Base-by-base conservation (phyloP, 2,329 filamentous ascomycete genomes). In the Dryadomyces quercivorus region DNA sequence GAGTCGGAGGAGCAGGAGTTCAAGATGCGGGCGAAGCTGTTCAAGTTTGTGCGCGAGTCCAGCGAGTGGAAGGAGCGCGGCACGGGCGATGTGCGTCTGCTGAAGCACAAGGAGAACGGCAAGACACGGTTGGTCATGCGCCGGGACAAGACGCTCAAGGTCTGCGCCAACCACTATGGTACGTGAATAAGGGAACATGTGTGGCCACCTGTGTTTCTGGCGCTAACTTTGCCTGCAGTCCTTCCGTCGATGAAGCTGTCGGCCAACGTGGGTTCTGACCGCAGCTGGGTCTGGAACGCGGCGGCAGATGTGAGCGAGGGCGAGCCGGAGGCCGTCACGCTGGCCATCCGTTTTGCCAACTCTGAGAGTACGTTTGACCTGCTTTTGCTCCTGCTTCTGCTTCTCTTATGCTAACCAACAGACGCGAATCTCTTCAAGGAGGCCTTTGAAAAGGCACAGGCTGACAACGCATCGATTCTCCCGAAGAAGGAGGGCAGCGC, bases 131-230 rank as follows among this genome's bases (percentile, higher is more conserved):
- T 98, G 65, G 93, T 98, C 64, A 98, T 98, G 93, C 87, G 93
- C 71, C 83, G 93, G 70, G 93, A 98, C 79, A 97, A 97, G 88
- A 98, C 93, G 58, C 84, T 97, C 76, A 98, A 98, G 82, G 93
- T 98, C 74, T 98, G 93, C 85, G 93, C 93, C 69, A 98, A 98
- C 80, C 93, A 98, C 81, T 98, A 98, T 75, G 85, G 91, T 95
- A 84, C 7, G 56, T 53, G 4, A 48, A 8, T 5, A 36, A 12
- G n/a, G 6, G 15, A 22, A 40, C 31, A 6, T 47, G 45, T 22
- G n/a, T n/a, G n/a, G n/a, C n/a, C n/a, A n/a, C n/a, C n/a, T n/a
- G n/a, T n/a, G n/a, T n/a, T n/a, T n/a, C n/a, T n/a, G n/a, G n/a
- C n/a, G n/a, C n/a, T n/a, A n/a, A n/a, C n/a, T n/a, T n/a, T n/a